Percentiles rank a stretch among this genome's conserved stretches.
phyloP scores from a whole-genome alignment of 257 asterid species.

The Ilex aquifolium region DNA sequence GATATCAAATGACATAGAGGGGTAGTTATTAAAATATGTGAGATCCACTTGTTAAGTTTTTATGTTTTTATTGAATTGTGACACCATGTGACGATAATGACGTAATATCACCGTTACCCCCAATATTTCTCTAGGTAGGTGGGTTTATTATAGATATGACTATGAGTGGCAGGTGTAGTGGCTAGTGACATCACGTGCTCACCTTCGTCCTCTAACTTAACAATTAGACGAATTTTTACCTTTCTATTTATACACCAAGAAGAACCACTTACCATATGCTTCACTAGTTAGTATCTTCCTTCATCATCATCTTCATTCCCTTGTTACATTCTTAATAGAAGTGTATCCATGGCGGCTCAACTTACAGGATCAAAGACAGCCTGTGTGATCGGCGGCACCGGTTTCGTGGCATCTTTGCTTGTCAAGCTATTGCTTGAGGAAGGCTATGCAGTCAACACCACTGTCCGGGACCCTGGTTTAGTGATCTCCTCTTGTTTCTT shows the following conservation, averaged over 20 bases:
- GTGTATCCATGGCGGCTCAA: conserved; percentile 13
- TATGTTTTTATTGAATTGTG: no score
- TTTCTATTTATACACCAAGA: not conserved
- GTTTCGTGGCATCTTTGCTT: conserved; percentile 23
- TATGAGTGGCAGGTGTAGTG: no score
- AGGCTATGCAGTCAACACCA: conserved; percentile 21
- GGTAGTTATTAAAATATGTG: no score
- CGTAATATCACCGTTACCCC: no score
- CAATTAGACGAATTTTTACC: not conserved
- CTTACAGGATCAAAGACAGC: conserved; percentile 9
- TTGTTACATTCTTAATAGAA: no score
- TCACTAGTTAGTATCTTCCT: not conserved
- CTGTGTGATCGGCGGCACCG: conserved; percentile 26
- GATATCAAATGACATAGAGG: no score
- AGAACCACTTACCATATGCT: not conserved
- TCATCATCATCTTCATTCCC: not conserved
- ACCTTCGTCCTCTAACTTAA: not conserved
- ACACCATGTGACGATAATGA: no score
- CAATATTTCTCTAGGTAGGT: no score
- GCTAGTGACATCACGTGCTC: not conserved
- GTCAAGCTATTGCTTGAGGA: conserved; percentile 20
- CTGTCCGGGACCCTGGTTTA: conserved; percentile 16
- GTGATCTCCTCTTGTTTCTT: not conserved
- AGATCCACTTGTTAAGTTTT: no score
- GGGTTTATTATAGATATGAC: no score